Evolutionary conservation across 108 stramenopile species (phyloP).

Genomic region (Hondaea fermentalgiana): DNA sequence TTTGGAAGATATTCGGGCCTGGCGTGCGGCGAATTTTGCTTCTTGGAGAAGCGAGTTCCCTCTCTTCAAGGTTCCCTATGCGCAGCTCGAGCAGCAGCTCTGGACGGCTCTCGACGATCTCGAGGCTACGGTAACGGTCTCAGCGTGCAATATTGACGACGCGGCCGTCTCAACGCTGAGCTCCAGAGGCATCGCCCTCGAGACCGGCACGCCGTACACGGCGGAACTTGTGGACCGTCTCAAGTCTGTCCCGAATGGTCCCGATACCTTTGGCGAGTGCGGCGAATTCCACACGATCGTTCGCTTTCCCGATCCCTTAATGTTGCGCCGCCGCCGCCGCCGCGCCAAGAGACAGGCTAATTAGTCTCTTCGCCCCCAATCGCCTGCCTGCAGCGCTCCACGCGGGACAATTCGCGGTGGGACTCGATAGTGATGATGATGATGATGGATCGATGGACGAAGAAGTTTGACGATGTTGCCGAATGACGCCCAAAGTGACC

Average conservation of each 20-base stretch:
- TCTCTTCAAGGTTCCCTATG: constrained; percentile 58
- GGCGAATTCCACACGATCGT: constrained; percentile 74
- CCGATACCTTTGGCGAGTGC: constrained; percentile 70
- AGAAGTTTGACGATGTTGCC: too few species aligned
- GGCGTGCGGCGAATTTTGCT: constrained; percentile 58
- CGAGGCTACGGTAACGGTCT: constrained; percentile 46
- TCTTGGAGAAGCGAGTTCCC: constrained; percentile 58
- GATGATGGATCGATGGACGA: too few species aligned
- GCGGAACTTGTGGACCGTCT: constrained; percentile 33
- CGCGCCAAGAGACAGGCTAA: too few species aligned
- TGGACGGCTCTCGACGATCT: constrained; percentile 57
- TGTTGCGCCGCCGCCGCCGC: too few species aligned
- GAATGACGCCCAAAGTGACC: too few species aligned
- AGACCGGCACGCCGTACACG: constrained; percentile 47
- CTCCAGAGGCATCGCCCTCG: neutral
- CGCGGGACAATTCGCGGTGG: too few species aligned
- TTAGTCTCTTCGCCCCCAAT: too few species aligned
- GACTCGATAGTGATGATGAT: too few species aligned
- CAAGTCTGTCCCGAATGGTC: neutral
- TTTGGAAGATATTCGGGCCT: constrained; percentile 70
- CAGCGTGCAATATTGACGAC: constrained; percentile 42
- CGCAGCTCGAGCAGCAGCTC: constrained; percentile 25
- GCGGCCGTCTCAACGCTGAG: neutral
- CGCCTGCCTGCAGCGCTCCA: too few species aligned
- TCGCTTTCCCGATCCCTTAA: too few species aligned